Conservation (phyloP, 1,284 basidiomycete genomes). For the Trichosporon sp. region DNA sequence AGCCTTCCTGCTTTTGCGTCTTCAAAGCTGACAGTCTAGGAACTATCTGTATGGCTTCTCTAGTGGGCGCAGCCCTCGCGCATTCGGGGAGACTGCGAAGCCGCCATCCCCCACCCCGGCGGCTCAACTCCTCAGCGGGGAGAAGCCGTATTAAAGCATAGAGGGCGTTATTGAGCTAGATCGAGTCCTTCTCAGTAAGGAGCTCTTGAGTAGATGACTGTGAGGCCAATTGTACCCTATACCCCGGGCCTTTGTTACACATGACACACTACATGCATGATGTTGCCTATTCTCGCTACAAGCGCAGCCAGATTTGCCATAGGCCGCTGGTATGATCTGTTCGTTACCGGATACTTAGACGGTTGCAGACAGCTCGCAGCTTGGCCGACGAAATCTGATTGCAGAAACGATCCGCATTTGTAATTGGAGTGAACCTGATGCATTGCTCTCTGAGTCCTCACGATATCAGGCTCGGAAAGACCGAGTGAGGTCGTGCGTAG, state of each 20-base stretch:
- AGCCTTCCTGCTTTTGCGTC: conserved; percentile 8
- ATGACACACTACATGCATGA: conserved; percentile 6
- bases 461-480: too few relatives aligned
- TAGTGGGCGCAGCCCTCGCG: conserved; percentile 8
- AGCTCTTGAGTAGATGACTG: conserved; percentile 1
- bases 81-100: conserved; percentile 17
- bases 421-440: too few relatives aligned
- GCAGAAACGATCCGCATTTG: too few relatives aligned
- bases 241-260: conserved; percentile 8
- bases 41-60: conserved; percentile 47
- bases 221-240: neutral
- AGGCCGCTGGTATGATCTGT: too few relatives aligned
- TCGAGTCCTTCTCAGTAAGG: neutral
- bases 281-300: neutral
- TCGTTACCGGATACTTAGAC: too few relatives aligned
- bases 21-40: conserved; percentile 17
- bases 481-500: too few relatives aligned
- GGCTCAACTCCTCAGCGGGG: conserved; percentile 19
- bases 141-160: conserved; percentile 17
- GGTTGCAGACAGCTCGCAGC: too few relatives aligned
- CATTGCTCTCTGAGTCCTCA: too few relatives aligned
- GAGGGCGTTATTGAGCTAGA: neutral
- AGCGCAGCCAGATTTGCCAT: too few relatives aligned
- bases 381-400: too few relatives aligned
- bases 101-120: conserved; percentile 20